Evolutionary conservation across 2,329 filamentous ascomycete genomes (phyloP).

Genomic region (Fusarium acutatum): DNA sequence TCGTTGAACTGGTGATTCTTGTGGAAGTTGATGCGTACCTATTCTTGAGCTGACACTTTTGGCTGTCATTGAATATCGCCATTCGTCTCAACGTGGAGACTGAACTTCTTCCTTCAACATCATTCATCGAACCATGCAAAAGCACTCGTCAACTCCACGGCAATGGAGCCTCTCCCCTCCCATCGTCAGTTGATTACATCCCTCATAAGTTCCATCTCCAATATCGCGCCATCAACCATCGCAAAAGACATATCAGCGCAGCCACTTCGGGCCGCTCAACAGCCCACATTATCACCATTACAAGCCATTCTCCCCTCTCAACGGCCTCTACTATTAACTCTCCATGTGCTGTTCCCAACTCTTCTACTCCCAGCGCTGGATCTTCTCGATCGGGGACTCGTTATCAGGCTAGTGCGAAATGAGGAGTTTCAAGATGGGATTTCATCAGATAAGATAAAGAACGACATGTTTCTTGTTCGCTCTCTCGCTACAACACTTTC

Average conservation of each 20-base stretch:
- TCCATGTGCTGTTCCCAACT: conserved; percentile 86
- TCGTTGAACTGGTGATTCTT: background rate
- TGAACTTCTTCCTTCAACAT: background rate
- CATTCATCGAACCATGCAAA: conserved; percentile 7
- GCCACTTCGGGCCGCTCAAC: conserved; percentile 16
- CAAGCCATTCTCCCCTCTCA: conserved; percentile 42
- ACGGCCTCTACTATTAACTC: conserved; percentile 72
- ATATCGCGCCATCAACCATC: conserved; percentile 17
- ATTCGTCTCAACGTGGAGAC: conserved; percentile 5
- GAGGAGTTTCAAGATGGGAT: background rate
- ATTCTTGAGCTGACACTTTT: background rate
- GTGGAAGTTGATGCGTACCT: background rate
- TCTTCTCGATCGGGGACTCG: conserved; percentile 80
- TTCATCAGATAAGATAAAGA: conserved; percentile 26
- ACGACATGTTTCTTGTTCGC: conserved; percentile 67
- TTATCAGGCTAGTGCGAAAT: conserved; percentile 60
- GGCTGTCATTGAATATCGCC: background rate
- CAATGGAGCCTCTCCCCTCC: conserved; percentile 44
- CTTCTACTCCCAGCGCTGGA: conserved; percentile 87
- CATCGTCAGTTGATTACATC: conserved; percentile 58
- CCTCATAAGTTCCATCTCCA: conserved; percentile 55
- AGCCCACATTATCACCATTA: conserved; percentile 25
- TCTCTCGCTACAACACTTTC: conserved; percentile 58
- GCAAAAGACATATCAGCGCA: background rate
- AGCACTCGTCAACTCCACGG: background rate